Base-by-base conservation (phyloP, 2,329 filamentous ascomycete species). In the Elsinoe australis region DNA sequence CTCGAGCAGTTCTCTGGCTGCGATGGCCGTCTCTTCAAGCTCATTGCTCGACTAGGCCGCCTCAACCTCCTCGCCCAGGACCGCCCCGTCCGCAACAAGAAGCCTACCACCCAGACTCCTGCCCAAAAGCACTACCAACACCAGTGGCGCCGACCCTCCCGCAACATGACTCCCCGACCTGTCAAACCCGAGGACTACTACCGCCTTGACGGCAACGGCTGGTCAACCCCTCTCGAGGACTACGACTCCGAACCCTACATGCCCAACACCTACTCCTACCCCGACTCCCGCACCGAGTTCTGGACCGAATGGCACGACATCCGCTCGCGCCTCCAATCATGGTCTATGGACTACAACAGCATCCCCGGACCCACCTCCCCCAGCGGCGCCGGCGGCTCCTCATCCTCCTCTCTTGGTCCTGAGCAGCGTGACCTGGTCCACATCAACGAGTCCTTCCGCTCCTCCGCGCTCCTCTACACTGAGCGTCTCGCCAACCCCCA, bases 401-500 rank as follows among this genome's bases (percentile, higher is more conserved):
- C 6, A 45, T 34, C 32, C 49, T 10, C 14, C 19, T 10, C 14
- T 24, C 35, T 52, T 34, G 41, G 51, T 0, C 69, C 76, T 7
- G 73, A 74, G 5, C 84, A 92, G 61, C 68, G 80, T 17, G 87
- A 94, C 54, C 72, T 95, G 8, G 76, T 81, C 26, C 85, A 88
- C 58, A 83, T 95, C 44, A 94, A 86, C 15, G 87, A 95, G 64
- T 85, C 85, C 8, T 95, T 95, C 73, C 85, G 89, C 14, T 88
- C 92, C 64, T 82, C 88, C 0, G 89, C 88, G 0, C 74, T 95
- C 26, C 75, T 95, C 8, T 95, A 95, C 69, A 89, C 85, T 7
- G 87, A 94, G 68, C 84, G 89, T 3, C 78, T 95, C 18, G 87
- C 85, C 1, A 81, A 83, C 55, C 89, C 88, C 0, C 75, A 78